These are phyloP conservation scores for Colletotrichum sp. DNA, from an alignment of 2,329 filamentous ascomycete genomes.

Conservation along the genomic window DNA sequence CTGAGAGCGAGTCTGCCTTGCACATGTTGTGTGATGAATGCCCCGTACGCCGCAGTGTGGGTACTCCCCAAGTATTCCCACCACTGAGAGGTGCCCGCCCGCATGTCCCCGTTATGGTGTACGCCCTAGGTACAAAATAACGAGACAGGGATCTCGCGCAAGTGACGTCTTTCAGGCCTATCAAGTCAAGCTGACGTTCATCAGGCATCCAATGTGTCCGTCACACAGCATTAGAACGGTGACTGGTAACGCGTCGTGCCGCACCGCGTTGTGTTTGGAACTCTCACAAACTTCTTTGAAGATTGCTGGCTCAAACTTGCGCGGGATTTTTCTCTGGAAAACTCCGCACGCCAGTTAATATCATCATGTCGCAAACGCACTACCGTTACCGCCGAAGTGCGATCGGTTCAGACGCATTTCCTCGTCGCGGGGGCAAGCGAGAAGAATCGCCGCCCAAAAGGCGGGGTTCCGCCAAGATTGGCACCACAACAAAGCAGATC, in stretches of 20 bases:
- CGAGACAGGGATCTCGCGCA: not conserved
- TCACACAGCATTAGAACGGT: not conserved
- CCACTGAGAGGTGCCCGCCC: not conserved
- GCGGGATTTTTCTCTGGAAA: not conserved
- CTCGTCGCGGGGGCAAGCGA: not conserved
- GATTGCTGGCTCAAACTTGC: not conserved
- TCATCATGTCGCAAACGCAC: not conserved
- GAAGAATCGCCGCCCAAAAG: not conserved
- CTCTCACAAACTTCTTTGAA: not conserved
- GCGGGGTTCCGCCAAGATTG: not conserved
- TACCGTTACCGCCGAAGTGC: not conserved
- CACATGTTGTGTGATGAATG: not conserved
- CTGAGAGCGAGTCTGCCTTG: not conserved
- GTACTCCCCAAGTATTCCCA: not conserved
- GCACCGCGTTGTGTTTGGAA: not conserved
- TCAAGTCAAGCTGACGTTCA: not conserved
- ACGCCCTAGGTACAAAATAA: not conserved
- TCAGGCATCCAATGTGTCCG: not conserved
- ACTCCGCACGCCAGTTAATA: not conserved
- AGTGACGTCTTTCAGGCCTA: not conserved
- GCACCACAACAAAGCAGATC: not conserved
- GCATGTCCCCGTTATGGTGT: not conserved
- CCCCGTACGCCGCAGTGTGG: not conserved
- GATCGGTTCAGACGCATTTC: not conserved
- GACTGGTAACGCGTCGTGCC: not conserved